A percentile compares a stretch with the other conserved stretches of the same genome.
These are phyloP conservation scores for Leccinum arenicola DNA, from an alignment of 768 basidiomycete genomes.

Conservation along the genomic window DNA sequence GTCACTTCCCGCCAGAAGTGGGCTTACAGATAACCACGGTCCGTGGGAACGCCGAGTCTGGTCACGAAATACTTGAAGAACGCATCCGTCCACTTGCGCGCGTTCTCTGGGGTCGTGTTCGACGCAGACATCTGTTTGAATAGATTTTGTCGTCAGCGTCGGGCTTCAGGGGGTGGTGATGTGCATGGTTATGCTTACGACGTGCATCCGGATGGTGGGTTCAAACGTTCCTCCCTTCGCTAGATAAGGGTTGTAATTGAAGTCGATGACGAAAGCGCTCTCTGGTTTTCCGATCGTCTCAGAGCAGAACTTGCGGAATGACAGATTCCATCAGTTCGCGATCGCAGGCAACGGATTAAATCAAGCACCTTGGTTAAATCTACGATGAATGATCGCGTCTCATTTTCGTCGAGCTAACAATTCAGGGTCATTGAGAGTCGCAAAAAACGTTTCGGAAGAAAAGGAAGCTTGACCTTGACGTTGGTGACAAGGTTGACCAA, in stretches of 20 bases:
- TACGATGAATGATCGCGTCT: background rate
- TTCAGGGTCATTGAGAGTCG: background rate
- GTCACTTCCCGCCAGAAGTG: background rate
- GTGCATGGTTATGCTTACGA: background rate
- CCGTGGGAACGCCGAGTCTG: conserved; percentile 44
- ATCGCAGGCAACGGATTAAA: background rate
- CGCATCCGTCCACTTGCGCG: conserved; percentile 51
- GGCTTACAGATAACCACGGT: conserved; percentile 58
- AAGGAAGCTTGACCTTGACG: conserved; percentile 23
- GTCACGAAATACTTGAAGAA: conserved; percentile 52
- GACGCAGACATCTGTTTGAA: conserved; percentile 48
- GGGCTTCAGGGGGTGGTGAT: background rate
- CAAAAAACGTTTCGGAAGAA: background rate
- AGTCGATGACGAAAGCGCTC: conserved; percentile 47
- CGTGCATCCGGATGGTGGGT: conserved; percentile 51
- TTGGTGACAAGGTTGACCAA: conserved; percentile 35
- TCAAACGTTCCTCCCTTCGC: conserved; percentile 58
- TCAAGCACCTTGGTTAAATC: conserved; percentile 2
- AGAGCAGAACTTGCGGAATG: conserved; percentile 36
- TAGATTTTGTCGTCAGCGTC: background rate
- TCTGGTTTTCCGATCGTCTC: conserved; percentile 51
- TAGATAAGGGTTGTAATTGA: conserved; percentile 53
- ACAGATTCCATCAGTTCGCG: background rate
- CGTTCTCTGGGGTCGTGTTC: conserved; percentile 46
- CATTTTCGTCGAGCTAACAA: conserved; percentile 3